phyloP scores from a whole-genome alignment of 345 rosid genomes.

The Corymbia maculata region DNA sequence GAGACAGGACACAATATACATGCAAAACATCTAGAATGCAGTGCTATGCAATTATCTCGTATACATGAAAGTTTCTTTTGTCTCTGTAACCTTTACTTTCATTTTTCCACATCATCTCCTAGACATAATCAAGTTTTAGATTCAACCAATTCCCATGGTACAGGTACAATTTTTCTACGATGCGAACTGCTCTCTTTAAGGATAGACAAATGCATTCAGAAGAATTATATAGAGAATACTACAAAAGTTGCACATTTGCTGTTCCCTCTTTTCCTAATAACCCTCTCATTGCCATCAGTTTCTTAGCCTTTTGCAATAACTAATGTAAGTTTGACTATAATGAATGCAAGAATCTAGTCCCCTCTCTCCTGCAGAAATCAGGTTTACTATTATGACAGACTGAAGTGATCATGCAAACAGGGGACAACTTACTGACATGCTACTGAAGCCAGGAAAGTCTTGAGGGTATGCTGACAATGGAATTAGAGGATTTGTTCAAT shows the following conservation, averaged over 20 bases:
- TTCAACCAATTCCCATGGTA: background rate
- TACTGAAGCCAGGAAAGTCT: background rate
- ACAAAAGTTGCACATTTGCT: background rate
- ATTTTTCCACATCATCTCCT: background rate
- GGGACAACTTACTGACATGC: background rate
- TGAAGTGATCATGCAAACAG: background rate
- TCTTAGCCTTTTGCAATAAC: background rate
- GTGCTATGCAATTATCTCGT: background rate
- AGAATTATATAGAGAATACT: background rate
- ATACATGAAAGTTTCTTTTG: background rate
- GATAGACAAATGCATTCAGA: background rate
- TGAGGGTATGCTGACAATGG: background rate
- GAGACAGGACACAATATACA: background rate
- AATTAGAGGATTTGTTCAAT: background rate
- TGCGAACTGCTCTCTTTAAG: background rate
- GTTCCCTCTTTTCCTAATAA: background rate
- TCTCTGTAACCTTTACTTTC: background rate
- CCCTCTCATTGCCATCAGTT: background rate
- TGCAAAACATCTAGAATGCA: background rate
- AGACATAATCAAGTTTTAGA: background rate
- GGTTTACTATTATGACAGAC: background rate
- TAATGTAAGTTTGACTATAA: background rate
- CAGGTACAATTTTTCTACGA: background rate
- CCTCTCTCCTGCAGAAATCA: background rate
- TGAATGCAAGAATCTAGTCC: background rate